phyloP scores from a whole-genome alignment of 2,329 filamentous ascomycete species.

The Gaeumannomyces sp. region DNA sequence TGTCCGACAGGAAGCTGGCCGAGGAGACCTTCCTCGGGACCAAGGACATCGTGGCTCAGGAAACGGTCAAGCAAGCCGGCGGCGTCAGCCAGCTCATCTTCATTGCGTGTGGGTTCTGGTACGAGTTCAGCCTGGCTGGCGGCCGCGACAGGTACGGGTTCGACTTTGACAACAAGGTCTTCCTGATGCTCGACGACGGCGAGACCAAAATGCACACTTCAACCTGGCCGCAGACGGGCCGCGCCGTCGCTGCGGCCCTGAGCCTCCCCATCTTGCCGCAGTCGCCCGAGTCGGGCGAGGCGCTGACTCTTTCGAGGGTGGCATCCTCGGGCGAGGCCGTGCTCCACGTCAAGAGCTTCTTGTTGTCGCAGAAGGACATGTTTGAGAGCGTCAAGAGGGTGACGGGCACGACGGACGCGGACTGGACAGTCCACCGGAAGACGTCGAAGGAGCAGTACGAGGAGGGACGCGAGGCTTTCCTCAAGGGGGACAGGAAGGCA shows the following conservation, averaged over 20 bases:
- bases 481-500: conserved; percentile 36
- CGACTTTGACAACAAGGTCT: conserved; percentile 35
- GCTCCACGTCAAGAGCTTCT: conserved; percentile 50
- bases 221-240: conserved; percentile 50
- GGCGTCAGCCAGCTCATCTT: conserved; percentile 35
- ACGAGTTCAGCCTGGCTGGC: conserved; percentile 39
- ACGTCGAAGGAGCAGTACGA: conserved; percentile 38
- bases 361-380: conserved; percentile 56
- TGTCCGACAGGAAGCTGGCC: conserved; percentile 30
- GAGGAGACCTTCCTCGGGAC: conserved; percentile 24
- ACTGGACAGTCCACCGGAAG: conserved; percentile 52
- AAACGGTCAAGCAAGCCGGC: conserved; percentile 30
- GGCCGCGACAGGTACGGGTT: conserved; percentile 37
- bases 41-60: conserved; percentile 20
- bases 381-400: conserved; percentile 52
- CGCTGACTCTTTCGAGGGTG: conserved; percentile 31
- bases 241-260: conserved; percentile 45
- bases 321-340: conserved; percentile 35
- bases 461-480: conserved; percentile 38
- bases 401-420: conserved; percentile 44
- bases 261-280: conserved; percentile 34
- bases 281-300: conserved; percentile 29
- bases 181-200: conserved; percentile 49
- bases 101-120: conserved; percentile 45
- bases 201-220: conserved; percentile 46